A percentile compares a stretch with the other conserved stretches of the same genome.
phyloP scores from a whole-genome alignment of 2,329 filamentous ascomycete species.

The Lithohypha guttulata region DNA sequence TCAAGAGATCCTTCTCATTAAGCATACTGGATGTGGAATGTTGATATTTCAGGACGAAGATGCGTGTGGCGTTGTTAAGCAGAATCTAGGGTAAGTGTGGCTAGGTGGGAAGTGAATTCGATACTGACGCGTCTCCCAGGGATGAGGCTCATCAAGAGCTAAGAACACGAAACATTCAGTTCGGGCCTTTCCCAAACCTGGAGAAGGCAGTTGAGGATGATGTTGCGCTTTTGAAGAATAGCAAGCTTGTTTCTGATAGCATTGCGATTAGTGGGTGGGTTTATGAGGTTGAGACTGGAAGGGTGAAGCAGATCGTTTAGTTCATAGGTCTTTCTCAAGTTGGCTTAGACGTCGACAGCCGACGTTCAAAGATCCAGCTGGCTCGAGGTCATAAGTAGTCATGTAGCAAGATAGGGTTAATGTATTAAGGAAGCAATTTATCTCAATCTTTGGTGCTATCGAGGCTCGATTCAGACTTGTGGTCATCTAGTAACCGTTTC shows the following conservation, averaged over 20 bases:
- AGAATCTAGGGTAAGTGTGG: slow-evolving; percentile 43
- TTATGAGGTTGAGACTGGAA: slow-evolving; percentile 67
- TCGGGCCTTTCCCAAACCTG: slow-evolving; percentile 55
- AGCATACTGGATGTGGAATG: slow-evolving; percentile 68
- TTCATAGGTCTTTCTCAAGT: too few species aligned
- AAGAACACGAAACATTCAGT: slow-evolving; percentile 39
- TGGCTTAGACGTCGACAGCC: too few species aligned
- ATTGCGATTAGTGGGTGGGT: slow-evolving; percentile 61
- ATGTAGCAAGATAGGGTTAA: too few species aligned
- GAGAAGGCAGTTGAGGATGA: slow-evolving; percentile 56
- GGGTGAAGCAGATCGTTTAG: slow-evolving; percentile 42
- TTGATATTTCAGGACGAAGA: slow-evolving; percentile 54
- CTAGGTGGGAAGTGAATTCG: background rate
- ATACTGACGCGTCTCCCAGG: slow-evolving; percentile 3
- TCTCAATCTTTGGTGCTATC: too few species aligned
- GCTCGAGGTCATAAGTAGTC: too few species aligned
- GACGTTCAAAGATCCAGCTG: too few species aligned
- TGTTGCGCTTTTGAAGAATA: slow-evolving; percentile 49
- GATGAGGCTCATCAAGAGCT: slow-evolving; percentile 19
- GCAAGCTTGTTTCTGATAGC: slow-evolving; percentile 48
- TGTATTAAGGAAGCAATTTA: too few species aligned
- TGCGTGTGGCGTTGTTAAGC: slow-evolving; percentile 44
- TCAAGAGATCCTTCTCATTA: slow-evolving; percentile 61
- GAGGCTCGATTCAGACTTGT: too few species aligned
- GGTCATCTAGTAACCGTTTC: too few species aligned